A percentile compares a stretch with the other conserved stretches of the same genome.
Conservation (phyloP, 352 stramenopile species). For the Pythium dissimile region DNA sequence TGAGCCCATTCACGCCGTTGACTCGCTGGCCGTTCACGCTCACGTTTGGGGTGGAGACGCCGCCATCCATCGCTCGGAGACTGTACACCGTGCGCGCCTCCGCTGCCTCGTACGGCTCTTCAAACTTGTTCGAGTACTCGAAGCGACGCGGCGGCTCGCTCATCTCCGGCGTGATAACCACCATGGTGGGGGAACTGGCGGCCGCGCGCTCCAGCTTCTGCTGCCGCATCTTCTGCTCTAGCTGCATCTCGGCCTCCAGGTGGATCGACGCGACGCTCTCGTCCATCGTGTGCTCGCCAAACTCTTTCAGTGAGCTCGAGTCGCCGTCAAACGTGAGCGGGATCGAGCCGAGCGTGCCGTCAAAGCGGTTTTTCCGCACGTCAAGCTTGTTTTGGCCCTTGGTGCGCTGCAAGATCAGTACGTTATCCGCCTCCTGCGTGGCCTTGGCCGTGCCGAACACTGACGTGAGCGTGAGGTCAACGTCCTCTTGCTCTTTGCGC, state of each 20-base stretch:
- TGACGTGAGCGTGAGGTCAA: constrained; percentile 91
- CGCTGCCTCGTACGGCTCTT: background rate
- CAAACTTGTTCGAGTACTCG: constrained; percentile 18
- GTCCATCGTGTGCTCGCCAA: constrained; percentile 61
- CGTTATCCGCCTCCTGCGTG: constrained; percentile 99
- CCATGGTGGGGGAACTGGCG: background rate
- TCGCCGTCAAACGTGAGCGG: constrained; percentile 79
- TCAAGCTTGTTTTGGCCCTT: constrained; percentile 92
- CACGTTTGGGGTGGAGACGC: background rate
- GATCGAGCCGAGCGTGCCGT: constrained; percentile 89
- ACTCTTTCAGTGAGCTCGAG: constrained; percentile 60
- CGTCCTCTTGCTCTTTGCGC: constrained; percentile 96
- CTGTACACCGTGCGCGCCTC: constrained; percentile 4
- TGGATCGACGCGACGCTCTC: constrained; percentile 68
- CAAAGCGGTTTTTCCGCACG: constrained; percentile 96
- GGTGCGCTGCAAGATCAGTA: constrained; percentile 97
- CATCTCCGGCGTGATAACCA: background rate
- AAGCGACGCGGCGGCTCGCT: constrained; percentile 8
- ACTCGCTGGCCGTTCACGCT: constrained; percentile 21
- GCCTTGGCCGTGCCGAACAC: constrained; percentile 99
- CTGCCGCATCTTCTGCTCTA: constrained; percentile 55
- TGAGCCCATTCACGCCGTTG: constrained; percentile 23
- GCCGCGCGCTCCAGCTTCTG: constrained; percentile 25
- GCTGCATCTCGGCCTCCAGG: constrained; percentile 73
- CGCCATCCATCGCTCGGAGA: constrained; percentile 1